phyloP scores from a whole-genome alignment of 164 flowering plant species.

The Kalanchoe fedtschenkoi region DNA sequence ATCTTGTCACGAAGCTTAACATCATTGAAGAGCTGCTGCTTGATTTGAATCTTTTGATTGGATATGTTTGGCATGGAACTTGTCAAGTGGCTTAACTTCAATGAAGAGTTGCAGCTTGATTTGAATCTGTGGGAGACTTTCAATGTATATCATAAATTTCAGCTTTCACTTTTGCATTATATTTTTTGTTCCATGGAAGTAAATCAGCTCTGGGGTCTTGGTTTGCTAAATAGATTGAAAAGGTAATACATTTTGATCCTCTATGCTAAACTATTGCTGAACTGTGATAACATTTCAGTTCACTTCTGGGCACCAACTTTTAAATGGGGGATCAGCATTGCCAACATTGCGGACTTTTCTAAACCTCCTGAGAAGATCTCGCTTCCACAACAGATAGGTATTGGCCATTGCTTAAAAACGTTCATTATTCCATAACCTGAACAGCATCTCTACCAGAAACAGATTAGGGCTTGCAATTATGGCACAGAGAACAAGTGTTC shows the following conservation, averaged over 20 bases:
- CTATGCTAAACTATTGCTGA: not conserved
- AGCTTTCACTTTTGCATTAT: not conserved
- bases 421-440: not conserved
- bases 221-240: not conserved
- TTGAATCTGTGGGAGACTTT: not conserved
- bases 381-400: slow-evolving; percentile 67
- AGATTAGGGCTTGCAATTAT: not conserved
- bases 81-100: no score
- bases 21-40: not conserved
- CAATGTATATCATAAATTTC: not conserved
- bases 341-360: slow-evolving; percentile 63
- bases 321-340: slow-evolving; percentile 84
- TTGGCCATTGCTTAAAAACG: not conserved
- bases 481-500: no score
- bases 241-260: no score
- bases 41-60: not conserved
- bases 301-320: slow-evolving; percentile 92
- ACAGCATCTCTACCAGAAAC: not conserved
- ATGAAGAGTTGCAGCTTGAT: not conserved
- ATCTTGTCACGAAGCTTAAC: not conserved
- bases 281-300: slow-evolving; percentile 32
- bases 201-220: no score
- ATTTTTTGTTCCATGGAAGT: not conserved
- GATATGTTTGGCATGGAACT: no score
- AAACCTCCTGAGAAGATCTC: slow-evolving; percentile 67